Conservation (phyloP, 1,284 basidiomycete species). For the Marasmius tenuissimus region DNA sequence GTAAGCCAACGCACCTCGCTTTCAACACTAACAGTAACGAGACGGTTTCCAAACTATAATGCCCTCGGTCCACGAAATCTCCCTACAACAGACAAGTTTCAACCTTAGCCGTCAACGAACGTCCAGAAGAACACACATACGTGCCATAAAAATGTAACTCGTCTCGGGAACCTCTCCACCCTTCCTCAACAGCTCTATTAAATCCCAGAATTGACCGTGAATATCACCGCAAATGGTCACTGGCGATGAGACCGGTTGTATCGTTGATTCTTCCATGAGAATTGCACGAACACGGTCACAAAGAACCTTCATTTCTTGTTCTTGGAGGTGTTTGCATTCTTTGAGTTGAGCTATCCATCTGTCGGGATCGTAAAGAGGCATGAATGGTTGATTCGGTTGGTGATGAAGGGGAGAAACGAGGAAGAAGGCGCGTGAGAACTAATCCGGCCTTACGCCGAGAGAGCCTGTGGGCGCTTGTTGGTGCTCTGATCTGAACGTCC, state of each 20-base stretch:
- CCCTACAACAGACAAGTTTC: conserved; percentile 55
- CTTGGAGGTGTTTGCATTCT: conserved; percentile 85
- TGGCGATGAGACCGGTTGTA: conserved; percentile 88
- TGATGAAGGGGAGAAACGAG: background rate
- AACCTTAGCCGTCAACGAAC: conserved; percentile 16
- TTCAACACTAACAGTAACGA: conserved; percentile 89
- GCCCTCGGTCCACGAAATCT: conserved; percentile 96
- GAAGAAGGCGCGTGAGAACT: background rate
- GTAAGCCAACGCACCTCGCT: conserved; percentile 62
- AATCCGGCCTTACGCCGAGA: background rate
- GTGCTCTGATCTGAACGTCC: background rate
- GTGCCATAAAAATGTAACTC: conserved; percentile 97
- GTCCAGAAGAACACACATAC: conserved; percentile 43
- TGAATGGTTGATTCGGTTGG: conserved; percentile 12
- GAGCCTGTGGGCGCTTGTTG: background rate
- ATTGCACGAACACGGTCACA: conserved; percentile 85
- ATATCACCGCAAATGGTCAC: conserved; percentile 95
- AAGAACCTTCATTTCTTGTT: conserved; percentile 88
- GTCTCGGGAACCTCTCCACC: conserved; percentile 89
- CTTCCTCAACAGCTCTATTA: conserved; percentile 86
- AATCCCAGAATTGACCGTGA: conserved; percentile 96
- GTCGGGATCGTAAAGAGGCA: conserved; percentile 57
- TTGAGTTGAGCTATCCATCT: conserved; percentile 80
- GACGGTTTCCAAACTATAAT: conserved; percentile 96
- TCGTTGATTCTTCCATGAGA: conserved; percentile 93